Conservation (phyloP, 2,329 filamentous ascomycete genomes). For the Tolypocladium cylindrosporum region DNA sequence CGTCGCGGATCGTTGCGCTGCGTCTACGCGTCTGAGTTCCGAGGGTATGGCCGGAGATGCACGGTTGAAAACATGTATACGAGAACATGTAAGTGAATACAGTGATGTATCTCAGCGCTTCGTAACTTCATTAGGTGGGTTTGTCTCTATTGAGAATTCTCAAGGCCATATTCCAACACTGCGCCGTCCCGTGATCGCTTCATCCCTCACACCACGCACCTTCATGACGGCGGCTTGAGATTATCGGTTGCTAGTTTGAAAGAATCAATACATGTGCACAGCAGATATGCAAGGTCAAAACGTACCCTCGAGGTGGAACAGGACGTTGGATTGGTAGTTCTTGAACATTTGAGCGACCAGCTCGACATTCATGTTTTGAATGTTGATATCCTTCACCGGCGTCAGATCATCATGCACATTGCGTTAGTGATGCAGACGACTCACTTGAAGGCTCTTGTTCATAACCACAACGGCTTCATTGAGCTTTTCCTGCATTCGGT, state of each 20-base stretch:
- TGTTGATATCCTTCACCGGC: conserved; percentile 72
- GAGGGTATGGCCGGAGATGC: neutral
- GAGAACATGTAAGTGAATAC: neutral
- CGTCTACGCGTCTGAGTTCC: neutral
- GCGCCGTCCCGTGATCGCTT: neutral
- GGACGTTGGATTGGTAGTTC: conserved; percentile 96
- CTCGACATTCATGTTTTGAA: conserved; percentile 98
- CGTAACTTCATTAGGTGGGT: neutral
- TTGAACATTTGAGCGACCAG: conserved; percentile 99
- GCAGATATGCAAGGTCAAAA: neutral
- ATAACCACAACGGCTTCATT: conserved; percentile 89
- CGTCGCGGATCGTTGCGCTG: neutral
- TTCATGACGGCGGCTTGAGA: conserved; percentile 64
- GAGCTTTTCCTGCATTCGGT: conserved; percentile 67
- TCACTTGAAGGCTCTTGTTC: conserved; percentile 82
- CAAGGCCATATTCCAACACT: neutral
- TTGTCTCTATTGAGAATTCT: neutral
- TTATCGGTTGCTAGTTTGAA: conserved; percentile 63
- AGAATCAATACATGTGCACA: neutral
- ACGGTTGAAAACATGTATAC: neutral
- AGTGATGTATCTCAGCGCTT: neutral
- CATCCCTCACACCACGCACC: neutral
- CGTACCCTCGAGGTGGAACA: conserved; percentile 92
- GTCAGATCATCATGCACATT: neutral
- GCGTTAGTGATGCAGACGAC: neutral